Percentiles rank a stretch among this genome's conserved stretches.
These are phyloP conservation scores for Lachancea thermotolerans DNA, from an alignment of 805 yeast genomes.

Conservation along the genomic window DNA sequence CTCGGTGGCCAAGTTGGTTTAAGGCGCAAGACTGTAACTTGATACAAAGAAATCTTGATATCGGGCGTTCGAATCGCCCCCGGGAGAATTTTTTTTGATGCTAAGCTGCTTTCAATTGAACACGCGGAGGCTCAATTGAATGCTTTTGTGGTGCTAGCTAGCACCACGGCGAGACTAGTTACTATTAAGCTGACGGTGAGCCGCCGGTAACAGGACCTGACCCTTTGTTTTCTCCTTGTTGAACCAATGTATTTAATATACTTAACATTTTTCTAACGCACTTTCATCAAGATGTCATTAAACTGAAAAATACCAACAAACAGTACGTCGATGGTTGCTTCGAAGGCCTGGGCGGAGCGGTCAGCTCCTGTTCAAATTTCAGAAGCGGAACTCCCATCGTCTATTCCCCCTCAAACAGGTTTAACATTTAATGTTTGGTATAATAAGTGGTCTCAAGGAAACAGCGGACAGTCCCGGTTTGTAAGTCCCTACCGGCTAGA, in stretches of 20 bases:
- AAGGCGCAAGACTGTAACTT: slow-evolving; percentile 26
- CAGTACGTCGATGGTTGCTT: no score
- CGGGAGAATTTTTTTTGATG: slow-evolving; percentile 15
- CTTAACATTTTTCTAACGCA: no score
- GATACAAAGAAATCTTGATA: slow-evolving; percentile 16
- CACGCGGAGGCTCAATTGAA: no score
- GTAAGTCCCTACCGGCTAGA: slow-evolving; percentile 56
- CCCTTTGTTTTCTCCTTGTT: no score
- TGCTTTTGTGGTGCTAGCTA: no score
- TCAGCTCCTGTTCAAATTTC: slow-evolving; percentile 75
- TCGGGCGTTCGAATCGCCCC: slow-evolving; percentile 29
- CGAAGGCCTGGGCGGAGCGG: slow-evolving; percentile 2
- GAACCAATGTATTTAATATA: no score
- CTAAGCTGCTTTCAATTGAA: no score
- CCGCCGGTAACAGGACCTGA: no score
- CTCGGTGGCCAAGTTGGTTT: slow-evolving; percentile 27
- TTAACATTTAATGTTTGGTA: slow-evolving; percentile 83
- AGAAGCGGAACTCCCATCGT: slow-evolving; percentile 46
- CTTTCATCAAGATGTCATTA: no score
- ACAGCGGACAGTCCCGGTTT: slow-evolving; percentile 34
- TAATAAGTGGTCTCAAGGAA: slow-evolving; percentile 67
- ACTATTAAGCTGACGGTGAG: no score
- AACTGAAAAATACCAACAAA: no score
- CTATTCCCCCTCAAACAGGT: slow-evolving; percentile 74
- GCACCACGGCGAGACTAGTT: no score